Conservation (phyloP, 192 early-diverging fungal genomes). For the Rhizophagus prolifer region DNA sequence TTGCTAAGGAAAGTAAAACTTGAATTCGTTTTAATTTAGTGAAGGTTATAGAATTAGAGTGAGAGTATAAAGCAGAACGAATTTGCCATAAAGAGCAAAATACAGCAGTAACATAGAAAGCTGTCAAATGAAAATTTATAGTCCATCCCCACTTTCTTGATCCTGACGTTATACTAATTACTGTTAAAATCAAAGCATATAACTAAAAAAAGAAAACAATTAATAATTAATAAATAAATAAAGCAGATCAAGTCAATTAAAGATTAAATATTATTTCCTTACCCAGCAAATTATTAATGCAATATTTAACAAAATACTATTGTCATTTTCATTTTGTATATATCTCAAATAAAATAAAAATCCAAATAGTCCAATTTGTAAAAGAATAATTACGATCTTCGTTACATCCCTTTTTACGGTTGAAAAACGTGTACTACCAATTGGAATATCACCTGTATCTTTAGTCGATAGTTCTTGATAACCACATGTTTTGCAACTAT, state of each 20-base stretch:
- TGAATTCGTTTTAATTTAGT: neutral
- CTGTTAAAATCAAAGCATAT: neutral
- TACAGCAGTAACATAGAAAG: slow-evolving; percentile 30
- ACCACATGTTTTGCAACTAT: neutral
- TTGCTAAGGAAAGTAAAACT: neutral
- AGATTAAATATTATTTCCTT: neutral
- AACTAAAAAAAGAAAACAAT: neutral
- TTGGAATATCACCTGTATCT: neutral
- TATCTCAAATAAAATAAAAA: neutral
- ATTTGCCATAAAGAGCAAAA: slow-evolving; percentile 21
- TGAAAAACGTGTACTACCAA: slow-evolving; percentile 9
- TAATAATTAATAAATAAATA: neutral
- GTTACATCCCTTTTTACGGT: slow-evolving; percentile 6
- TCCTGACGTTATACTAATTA: neutral
- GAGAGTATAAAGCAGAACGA: slow-evolving; percentile 3
- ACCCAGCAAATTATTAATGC: slow-evolving; percentile 12
- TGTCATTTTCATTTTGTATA: neutral
- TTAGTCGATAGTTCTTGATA: neutral
- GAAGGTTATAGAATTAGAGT: neutral
- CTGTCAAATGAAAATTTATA: slow-evolving; percentile 36
- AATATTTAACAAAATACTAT: neutral
- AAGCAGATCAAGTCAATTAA: neutral
- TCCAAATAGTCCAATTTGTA: neutral
- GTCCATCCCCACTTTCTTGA: slow-evolving; percentile 35
- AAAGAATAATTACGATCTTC: neutral